Evolutionary conservation across 306 rosid species (phyloP).

Genomic region (Quercus dentata): DNA sequence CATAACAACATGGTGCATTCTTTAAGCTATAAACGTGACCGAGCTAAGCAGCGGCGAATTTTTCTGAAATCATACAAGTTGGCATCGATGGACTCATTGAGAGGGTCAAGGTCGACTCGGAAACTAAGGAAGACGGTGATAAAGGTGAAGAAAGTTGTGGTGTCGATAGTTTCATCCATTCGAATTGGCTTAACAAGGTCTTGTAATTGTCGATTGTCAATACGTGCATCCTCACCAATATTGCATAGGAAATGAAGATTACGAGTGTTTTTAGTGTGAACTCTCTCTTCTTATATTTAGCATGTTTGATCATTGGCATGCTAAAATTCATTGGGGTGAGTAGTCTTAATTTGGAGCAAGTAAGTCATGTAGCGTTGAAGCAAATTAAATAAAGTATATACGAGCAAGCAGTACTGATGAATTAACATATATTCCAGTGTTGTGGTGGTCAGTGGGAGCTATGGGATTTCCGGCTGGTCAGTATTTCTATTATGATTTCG

Average conservation of each 20-base stretch:
- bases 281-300: no score
- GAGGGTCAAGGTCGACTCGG: constrained; percentile 11
- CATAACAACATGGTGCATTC: constrained; percentile 24
- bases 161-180: constrained; percentile 32
- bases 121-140: constrained; percentile 35
- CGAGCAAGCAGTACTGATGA: no score
- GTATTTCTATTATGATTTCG: neutral
- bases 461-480: neutral
- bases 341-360: no score
- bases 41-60: constrained; percentile 58
- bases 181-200: constrained; percentile 36
- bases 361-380: no score
- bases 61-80: constrained; percentile 56
- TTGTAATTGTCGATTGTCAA: constrained; percentile 32
- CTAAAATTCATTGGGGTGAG: neutral
- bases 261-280: no score
- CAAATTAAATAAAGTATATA: no score
- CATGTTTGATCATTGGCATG: constrained; percentile 2
- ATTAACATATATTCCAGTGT: neutral
- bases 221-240: constrained; percentile 24
- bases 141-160: constrained; percentile 48
- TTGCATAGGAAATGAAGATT: constrained; percentile 14
- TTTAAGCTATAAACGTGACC: constrained; percentile 39
- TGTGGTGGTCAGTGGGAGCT: constrained; percentile 3
- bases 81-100: constrained; percentile 24